Conservation (phyloP, 306 rosid species). For the Calophaca sinica region DNA sequence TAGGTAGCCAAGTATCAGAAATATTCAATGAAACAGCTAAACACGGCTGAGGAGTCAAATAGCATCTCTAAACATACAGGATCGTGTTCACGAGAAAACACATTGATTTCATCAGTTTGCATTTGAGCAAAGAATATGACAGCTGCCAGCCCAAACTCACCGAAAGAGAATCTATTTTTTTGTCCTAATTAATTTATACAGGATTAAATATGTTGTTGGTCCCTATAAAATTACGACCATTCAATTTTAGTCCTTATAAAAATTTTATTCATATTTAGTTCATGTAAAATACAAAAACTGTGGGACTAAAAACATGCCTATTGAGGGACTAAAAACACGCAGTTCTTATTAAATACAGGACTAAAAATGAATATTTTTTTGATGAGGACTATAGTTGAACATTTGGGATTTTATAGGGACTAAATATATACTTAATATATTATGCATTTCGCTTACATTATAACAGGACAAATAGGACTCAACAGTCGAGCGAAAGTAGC, state of each 20-base stretch:
- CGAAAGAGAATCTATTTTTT: neutral
- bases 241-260: no score
- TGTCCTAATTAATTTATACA: conserved; percentile 1
- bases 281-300: no score
- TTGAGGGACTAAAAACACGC: no score
- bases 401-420: no score
- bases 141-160: conserved; percentile 4
- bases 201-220: no score
- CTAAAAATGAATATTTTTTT: no score
- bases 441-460: conserved; percentile 28
- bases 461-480: conserved; percentile 1
- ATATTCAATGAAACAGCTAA: conserved; percentile 10
- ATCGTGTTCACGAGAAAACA: conserved; percentile 21
- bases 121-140: conserved; percentile 1
- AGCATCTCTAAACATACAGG: conserved; percentile 32
- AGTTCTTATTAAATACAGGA: no score
- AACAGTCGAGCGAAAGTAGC: neutral
- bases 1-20: conserved; percentile 32
- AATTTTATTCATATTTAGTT: no score
- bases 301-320: no score
- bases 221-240: no score
- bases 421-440: neutral
- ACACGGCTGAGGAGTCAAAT: neutral
- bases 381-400: no score
- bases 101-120: conserved; percentile 15